These are phyloP conservation scores for Geranium rotundifolium DNA, from an alignment of 345 rosid genomes.

Conservation along the genomic window DNA sequence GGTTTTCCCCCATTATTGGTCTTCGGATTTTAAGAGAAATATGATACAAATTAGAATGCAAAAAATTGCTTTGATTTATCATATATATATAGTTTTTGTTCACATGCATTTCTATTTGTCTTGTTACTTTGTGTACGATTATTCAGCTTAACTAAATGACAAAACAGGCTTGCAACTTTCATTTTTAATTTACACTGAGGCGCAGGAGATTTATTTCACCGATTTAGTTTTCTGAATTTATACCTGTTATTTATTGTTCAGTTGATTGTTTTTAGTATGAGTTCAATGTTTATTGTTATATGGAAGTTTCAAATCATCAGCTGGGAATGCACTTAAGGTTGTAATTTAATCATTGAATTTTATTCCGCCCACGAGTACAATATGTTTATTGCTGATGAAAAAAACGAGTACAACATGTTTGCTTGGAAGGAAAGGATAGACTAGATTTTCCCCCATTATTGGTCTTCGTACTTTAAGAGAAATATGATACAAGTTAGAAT, in stretches of 20 bases:
- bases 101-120: not conserved
- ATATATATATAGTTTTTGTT: no score
- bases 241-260: not conserved
- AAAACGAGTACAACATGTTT: not conserved
- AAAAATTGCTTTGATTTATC: not conserved
- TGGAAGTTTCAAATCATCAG: constrained; percentile 35
- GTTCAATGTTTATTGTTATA: not conserved
- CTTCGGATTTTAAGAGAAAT: not conserved
- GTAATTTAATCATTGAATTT: constrained; percentile 1
- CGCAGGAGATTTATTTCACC: no score
- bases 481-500: not conserved
- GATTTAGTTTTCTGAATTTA: no score
- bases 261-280: no score
- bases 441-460: not conserved
- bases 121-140: not conserved
- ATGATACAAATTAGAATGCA: not conserved
- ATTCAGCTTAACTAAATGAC: no score
- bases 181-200: not conserved
- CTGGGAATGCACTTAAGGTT: constrained; percentile 31
- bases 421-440: not conserved
- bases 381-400: no score
- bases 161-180: no score
- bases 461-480: not conserved
- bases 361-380: not conserved
- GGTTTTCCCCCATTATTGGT: not conserved